phyloP scores from a whole-genome alignment of 345 rosid species.

The Cardiospermum halicacabum region DNA sequence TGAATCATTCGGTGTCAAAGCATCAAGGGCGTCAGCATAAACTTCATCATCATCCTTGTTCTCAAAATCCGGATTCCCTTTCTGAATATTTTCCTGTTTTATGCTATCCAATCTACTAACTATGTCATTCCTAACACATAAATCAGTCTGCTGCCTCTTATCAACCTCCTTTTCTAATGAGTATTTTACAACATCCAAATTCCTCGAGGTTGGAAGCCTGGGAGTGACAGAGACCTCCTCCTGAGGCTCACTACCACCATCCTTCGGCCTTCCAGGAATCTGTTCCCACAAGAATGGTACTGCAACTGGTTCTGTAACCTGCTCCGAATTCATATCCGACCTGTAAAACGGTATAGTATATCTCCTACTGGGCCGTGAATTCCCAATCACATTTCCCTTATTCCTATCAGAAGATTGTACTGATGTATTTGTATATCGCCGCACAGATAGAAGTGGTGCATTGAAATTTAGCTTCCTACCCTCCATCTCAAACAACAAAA shows the following conservation, averaged over 20 bases:
- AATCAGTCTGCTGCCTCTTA: constrained; percentile 12
- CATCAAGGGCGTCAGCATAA: constrained; percentile 74
- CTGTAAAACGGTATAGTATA: constrained; percentile 22
- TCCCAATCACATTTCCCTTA: constrained; percentile 26
- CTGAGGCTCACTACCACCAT: constrained; percentile 11
- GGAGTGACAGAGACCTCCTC: constrained; percentile 29
- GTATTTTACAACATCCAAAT: constrained; percentile 24
- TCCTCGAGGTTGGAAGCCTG: constrained; percentile 37
- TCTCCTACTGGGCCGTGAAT: constrained; percentile 21
- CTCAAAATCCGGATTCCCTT: constrained; percentile 21
- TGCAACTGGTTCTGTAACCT: constrained; percentile 65
- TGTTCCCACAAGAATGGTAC: constrained; percentile 91
- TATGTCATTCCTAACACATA: constrained; percentile 8
- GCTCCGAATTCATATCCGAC: constrained; percentile 41
- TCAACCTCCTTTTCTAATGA: constrained; percentile 22
- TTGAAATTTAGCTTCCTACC: constrained; percentile 71
- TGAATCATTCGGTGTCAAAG: constrained; percentile 49
- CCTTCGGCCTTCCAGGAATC: constrained; percentile 70
- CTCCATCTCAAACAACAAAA: constrained; percentile 37
- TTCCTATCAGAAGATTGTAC: constrained; percentile 26
- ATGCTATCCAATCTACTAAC: constrained; percentile 19
- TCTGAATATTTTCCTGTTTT: constrained; percentile 21
- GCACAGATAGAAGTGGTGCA: constrained; percentile 76
- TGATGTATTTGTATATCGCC: constrained; percentile 42
- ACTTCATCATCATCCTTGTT: constrained; percentile 34